These are phyloP conservation scores for Xylaria sp. DNA, from an alignment of 2,329 filamentous ascomycete genomes.

Conservation along the genomic window DNA sequence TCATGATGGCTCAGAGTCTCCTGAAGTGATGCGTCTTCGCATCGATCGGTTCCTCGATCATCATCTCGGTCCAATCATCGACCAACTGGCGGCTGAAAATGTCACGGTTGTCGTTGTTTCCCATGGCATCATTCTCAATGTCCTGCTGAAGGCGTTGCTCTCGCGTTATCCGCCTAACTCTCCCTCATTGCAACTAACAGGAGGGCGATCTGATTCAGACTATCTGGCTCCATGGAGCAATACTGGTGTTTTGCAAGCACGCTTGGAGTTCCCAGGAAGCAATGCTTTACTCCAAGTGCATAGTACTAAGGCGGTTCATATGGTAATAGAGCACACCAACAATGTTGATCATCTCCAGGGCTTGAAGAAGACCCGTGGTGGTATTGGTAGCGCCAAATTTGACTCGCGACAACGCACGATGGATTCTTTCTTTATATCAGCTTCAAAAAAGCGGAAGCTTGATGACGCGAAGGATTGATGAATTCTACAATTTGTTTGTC, in stretches of 20 bases:
- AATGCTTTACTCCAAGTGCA: not conserved
- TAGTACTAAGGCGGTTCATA: constrained; percentile 45
- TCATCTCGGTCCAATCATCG: constrained; percentile 68
- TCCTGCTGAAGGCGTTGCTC: constrained; percentile 72
- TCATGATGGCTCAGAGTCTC: constrained; percentile 70
- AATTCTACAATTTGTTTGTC: constrained; percentile 18
- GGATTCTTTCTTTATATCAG: constrained; percentile 73
- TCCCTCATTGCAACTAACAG: constrained; percentile 14
- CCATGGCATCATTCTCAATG: constrained; percentile 82
- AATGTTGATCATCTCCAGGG: constrained; percentile 75
- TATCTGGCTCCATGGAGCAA: constrained; percentile 61
- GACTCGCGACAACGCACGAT: constrained; percentile 81
- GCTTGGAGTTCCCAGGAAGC: constrained; percentile 26
- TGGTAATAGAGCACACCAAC: constrained; percentile 71
- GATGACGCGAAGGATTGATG: constrained; percentile 42
- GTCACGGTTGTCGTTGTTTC: constrained; percentile 74
- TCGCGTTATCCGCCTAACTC: constrained; percentile 57
- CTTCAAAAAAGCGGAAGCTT: constrained; percentile 61
- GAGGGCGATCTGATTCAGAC: constrained; percentile 32
- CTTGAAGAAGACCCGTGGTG: constrained; percentile 82
- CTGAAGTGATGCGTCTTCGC: constrained; percentile 71
- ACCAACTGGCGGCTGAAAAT: constrained; percentile 46
- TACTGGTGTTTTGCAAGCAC: constrained; percentile 52
- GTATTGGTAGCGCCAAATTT: constrained; percentile 80
- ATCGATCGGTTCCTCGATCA: constrained; percentile 73